Evolutionary conservation across 331 rosid species (phyloP).

Genomic region (Acacia concinna): DNA sequence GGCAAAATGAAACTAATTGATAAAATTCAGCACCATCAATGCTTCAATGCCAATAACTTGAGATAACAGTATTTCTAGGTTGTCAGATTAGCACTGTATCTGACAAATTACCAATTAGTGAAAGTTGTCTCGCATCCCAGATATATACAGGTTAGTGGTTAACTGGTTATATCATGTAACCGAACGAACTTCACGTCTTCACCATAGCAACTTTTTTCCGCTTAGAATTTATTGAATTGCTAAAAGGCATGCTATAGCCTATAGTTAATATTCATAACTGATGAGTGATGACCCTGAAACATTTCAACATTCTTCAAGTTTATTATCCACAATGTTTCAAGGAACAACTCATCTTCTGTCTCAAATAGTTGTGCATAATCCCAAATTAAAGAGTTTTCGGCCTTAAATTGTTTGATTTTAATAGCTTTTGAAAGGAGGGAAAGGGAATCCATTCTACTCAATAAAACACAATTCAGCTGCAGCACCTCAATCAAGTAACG

Average conservation of each 20-base stretch:
- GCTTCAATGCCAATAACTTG: neutral
- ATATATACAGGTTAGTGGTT: neutral
- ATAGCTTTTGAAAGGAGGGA: neutral
- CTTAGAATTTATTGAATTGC: neutral
- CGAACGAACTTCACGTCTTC: neutral
- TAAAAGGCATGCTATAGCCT: neutral
- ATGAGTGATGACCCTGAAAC: neutral
- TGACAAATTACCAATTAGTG: neutral
- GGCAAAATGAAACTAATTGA: constrained; percentile 6
- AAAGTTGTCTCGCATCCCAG: neutral
- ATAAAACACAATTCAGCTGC: neutral
- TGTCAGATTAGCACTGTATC: neutral
- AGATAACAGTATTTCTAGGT: neutral
- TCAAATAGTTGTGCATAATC: neutral
- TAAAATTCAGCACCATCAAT: constrained; percentile 10
- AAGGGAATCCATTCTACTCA: neutral
- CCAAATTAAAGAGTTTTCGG: neutral
- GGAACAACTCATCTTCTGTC: neutral
- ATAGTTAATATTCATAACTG: neutral
- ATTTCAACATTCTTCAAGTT: neutral
- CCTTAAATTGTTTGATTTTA: neutral
- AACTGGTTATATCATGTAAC: neutral
- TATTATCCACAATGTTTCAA: neutral
- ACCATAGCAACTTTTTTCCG: neutral
- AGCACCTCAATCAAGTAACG: neutral